Base-by-base conservation (phyloP, 352 stramenopile genomes). In the Phytophthora gonapodyides region DNA sequence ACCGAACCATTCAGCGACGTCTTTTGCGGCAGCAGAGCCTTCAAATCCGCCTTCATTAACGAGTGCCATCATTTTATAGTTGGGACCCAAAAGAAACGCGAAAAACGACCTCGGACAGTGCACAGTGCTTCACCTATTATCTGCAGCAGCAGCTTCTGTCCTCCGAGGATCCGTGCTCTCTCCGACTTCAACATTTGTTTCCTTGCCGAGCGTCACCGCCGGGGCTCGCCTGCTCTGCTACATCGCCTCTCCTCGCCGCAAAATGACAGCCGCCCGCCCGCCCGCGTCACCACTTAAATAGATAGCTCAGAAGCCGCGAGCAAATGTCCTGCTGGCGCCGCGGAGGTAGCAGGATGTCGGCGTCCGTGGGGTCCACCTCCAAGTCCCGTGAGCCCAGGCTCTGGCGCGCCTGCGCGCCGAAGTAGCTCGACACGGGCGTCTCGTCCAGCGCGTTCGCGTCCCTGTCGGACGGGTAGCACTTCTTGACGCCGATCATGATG, bases 401-500 rank as follows among this genome's bases (percentile, higher is more conserved):
- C 50, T 80, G 62, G 27, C 66, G 81, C 30, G 76, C 45, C 17
- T 76, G 68, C 16, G 67, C 63, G 16, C 69, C 56, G 60, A 85
- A 91, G 62, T 88, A 78, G 46, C 67, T 86, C 7, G 74, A 83
- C 37, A 73, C 69, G 5, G 80, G 80, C 41, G 72, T 74, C 57
- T 93, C 76, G 44, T 91, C 75, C 5, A 73, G 71, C 41, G 77
- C 61, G 50, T 74, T 80, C 2, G 63, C 63, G 19, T 89, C 78
- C 15, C 90, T 63, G 48, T 93, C 85, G 5, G 74, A 80, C n/a
- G 78, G 67, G 42, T 84, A 76, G 58, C 85, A 94, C 42, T 86
- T 84, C 68, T 92, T 93, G 24, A 92, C 83, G 41, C 85, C 85
- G 43, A 94, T 77, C 85, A 94, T 94, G 57, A 91, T 72, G 46